Conservation (phyloP, 2,329 filamentous ascomycete species). For the Aspergillus udagawae region DNA sequence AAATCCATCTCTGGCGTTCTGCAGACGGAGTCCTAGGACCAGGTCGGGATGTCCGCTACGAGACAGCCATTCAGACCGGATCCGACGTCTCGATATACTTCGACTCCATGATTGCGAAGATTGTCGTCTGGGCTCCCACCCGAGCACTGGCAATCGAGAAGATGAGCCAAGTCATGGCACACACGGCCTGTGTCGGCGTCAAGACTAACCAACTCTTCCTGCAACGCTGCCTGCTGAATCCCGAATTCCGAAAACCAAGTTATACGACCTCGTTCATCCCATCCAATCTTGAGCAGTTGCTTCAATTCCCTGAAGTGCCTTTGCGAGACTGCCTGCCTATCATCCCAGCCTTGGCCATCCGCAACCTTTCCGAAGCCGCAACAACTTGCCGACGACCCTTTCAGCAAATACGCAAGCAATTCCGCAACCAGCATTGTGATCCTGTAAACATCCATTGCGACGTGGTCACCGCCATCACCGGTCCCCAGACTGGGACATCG, state of each 20-base stretch:
- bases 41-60: conserved; percentile 35
- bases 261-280: conserved; percentile 33
- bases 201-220: conserved; percentile 31
- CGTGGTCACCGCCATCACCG: conserved; percentile 16
- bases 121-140: conserved; percentile 43
- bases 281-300: conserved; percentile 19
- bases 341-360: conserved; percentile 13
- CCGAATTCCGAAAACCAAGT: conserved; percentile 44
- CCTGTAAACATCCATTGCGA: conserved; percentile 29
- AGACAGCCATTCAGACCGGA: conserved; percentile 39
- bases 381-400: conserved; percentile 15
- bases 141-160: conserved; percentile 33
- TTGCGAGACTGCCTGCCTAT: conserved; percentile 8
- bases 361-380: conserved; percentile 1
- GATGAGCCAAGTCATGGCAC: conserved; percentile 29
- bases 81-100: conserved; percentile 43
- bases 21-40: conserved; percentile 9
- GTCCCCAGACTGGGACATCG: neutral
- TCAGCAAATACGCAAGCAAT: conserved; percentile 20
- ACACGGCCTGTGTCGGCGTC: conserved; percentile 66
- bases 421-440: conserved; percentile 33
- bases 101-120: conserved; percentile 47
- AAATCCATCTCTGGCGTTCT: conserved; percentile 33
- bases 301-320: conserved; percentile 8
- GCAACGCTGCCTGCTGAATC: conserved; percentile 22